Base-by-base conservation (phyloP, 2,329 filamentous ascomycete genomes). In the Cucurbitaria berberidis region DNA sequence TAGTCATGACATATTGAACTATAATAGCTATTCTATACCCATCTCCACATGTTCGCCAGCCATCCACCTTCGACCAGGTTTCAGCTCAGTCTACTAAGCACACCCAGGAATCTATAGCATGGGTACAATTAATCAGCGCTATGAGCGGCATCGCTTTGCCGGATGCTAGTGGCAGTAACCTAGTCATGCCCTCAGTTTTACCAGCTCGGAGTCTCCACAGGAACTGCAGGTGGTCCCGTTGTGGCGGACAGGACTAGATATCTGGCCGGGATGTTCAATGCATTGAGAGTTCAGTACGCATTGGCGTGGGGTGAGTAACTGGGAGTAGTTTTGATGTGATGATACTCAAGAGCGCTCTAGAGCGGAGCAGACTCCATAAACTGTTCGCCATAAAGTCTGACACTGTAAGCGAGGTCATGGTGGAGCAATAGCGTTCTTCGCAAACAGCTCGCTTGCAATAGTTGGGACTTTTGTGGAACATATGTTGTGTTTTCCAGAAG, bases 391-490 rank as follows among this genome's bases (percentile, higher is more conserved):
- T 42, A 24, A 42, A 26, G n/a, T 26, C 15, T 29, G 8, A 13
- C n/a, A 26, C 18, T 42, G 24, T 29, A 42, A 29, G 40, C 40
- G 40, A 26, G 16, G 40, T 41, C 15, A 41, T 26, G 11, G 22
- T 41, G 22, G 39, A 41, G 39, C 19, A 13, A 27, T 41, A 15
- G 39, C 24, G 10, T n/a, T 15, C 2, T 24, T 42, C n/a, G 24
- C 19, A 16, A 11, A 30, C 26, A 30, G 24, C 40, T 42, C 22
- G 15, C 40, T 42, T 42, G 24, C n/a, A 44, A 24, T 29, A 48
- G 19, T 42, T 40, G 41, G 41, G 49, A 49, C 19, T 27, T 53
- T 53, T 41, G 45, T 53, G 51, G 22, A 48, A 49, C 30, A 34
- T 16, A 5, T 13, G 9, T n/a, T 34, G 30, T 30, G 3, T 30